Evolutionary conservation across 1,284 basidiomycete genomes (phyloP).

Genomic region (Leccinum huronense): DNA sequence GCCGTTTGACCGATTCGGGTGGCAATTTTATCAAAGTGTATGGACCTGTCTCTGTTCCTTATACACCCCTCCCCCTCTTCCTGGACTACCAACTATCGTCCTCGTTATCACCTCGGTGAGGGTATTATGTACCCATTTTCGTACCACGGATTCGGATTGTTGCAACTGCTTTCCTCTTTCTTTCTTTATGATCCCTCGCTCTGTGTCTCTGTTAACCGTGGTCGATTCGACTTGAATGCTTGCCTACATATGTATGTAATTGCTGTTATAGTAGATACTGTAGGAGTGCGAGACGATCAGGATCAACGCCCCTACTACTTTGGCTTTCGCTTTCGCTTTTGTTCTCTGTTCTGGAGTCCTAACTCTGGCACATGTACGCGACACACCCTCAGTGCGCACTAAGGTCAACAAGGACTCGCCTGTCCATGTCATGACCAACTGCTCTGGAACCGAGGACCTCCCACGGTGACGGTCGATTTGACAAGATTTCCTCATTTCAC

Average conservation of each 20-base stretch:
- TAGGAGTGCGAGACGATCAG: background rate
- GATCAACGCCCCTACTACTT: background rate
- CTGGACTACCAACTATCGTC: background rate
- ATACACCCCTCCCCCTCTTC: background rate
- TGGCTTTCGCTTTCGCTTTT: background rate
- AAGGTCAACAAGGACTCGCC: no score
- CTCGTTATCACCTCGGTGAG: background rate
- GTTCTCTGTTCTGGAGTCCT: background rate
- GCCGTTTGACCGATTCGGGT: conserved; percentile 14
- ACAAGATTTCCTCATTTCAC: conserved; percentile 41
- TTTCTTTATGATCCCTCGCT: background rate
- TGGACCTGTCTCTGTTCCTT: background rate
- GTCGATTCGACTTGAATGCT: background rate
- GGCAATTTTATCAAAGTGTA: background rate
- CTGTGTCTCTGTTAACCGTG: background rate
- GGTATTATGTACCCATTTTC: background rate
- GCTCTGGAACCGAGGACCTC: conserved; percentile 31
- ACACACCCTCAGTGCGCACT: no score
- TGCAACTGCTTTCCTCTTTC: background rate
- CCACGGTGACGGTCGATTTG: conserved; percentile 40
- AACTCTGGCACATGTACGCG: no score
- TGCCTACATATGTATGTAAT: background rate
- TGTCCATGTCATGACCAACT: no score
- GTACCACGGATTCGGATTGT: background rate
- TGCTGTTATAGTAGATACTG: background rate